phyloP scores from a whole-genome alignment of 768 basidiomycete species.

The Mycena vitilis region DNA sequence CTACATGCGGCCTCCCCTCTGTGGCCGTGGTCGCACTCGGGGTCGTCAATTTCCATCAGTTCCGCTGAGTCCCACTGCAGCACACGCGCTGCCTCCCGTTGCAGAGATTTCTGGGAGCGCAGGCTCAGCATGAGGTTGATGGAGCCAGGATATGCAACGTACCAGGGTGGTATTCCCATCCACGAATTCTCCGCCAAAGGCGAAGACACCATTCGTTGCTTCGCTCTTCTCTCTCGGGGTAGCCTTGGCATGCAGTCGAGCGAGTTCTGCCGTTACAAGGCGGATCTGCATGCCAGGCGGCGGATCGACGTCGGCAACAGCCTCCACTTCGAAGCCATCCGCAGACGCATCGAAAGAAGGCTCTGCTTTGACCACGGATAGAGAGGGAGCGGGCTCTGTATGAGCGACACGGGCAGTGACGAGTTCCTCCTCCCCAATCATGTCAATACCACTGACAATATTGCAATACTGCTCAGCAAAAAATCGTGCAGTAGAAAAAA shows the following conservation, averaged over 20 bases:
- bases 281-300: constrained; percentile 32
- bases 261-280: constrained; percentile 39
- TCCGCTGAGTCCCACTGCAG: constrained; percentile 28
- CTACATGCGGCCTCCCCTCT: constrained; percentile 32
- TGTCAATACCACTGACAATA: constrained; percentile 30
- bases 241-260: constrained; percentile 32
- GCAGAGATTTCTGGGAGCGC: constrained; percentile 32
- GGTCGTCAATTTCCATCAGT: constrained; percentile 7
- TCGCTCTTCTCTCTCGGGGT: constrained; percentile 30
- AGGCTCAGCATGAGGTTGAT: not conserved
- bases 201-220: constrained; percentile 36
- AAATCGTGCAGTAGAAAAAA: no score
- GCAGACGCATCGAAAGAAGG: no score
- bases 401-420: constrained; percentile 9
- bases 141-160: not conserved
- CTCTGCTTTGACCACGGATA: no score
- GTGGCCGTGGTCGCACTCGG: constrained; percentile 23
- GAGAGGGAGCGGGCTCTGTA: not conserved
- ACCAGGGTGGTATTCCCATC: constrained; percentile 40
- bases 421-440: constrained; percentile 31
- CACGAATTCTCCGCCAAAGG: constrained; percentile 39
- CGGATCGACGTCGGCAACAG: not conserved
- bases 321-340: no score
- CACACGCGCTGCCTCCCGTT: constrained; percentile 34
- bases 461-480: not conserved